A percentile compares a stretch with the other conserved stretches of the same genome.
Conservation (phyloP, 1,284 basidiomycete species). For the Sporisorium reilianum region DNA sequence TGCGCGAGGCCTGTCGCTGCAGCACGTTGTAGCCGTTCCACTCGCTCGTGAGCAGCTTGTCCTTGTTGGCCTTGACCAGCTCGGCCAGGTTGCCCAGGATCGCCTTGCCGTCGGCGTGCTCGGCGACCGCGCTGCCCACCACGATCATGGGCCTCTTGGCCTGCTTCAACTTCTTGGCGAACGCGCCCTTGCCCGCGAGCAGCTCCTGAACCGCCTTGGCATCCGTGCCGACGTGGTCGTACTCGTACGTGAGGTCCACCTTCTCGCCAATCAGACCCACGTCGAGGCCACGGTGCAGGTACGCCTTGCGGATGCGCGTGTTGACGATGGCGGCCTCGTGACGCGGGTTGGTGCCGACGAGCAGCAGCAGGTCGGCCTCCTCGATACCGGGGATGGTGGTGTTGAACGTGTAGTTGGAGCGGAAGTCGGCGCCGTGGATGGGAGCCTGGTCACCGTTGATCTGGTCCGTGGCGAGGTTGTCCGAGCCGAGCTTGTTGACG, state of each 20-base stretch:
- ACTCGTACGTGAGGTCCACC: conserved; percentile 91
- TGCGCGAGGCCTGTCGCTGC: conserved; percentile 88
- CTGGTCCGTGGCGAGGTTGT: conserved; percentile 89
- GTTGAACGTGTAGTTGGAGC: conserved; percentile 98
- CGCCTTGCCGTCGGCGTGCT: conserved; percentile 86
- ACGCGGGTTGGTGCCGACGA: conserved; percentile 96
- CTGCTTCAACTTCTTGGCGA: conserved; percentile 86
- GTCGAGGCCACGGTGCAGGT: conserved; percentile 86
- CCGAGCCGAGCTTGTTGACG: conserved; percentile 91
- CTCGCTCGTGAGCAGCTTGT: conserved; percentile 82
- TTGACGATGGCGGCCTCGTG: conserved; percentile 98
- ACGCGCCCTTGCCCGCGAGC: conserved; percentile 78
- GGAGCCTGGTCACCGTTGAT: conserved; percentile 77
- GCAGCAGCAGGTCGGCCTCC: conserved; percentile 89
- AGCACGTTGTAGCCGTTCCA: conserved; percentile 97
- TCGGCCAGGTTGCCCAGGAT: conserved; percentile 83
- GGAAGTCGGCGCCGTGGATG: conserved; percentile 86
- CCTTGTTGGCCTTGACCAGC: conserved; percentile 77
- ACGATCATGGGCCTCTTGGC: conserved; percentile 96
- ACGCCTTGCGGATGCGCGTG: conserved; percentile 94
- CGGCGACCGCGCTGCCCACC: conserved; percentile 86
- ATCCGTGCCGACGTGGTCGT: conserved; percentile 87
- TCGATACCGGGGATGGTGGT: conserved; percentile 91
- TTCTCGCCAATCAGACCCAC: conserved; percentile 91
- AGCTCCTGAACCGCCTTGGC: conserved; percentile 84